Conservation (phyloP, 2,329 filamentous ascomycete genomes). For the Sclerotinia glacialis region DNA sequence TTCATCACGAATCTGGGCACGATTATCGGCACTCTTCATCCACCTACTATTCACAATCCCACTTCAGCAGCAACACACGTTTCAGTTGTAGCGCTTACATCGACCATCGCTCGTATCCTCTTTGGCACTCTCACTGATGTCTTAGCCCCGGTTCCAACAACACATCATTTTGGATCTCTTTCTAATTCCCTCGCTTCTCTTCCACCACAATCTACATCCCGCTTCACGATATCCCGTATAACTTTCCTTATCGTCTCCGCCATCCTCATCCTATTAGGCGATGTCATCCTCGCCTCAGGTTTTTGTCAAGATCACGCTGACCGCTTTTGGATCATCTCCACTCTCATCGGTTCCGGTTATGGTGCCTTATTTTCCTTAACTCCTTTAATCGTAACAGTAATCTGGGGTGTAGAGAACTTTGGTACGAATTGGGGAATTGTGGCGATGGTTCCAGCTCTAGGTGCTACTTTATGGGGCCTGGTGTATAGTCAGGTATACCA, state of each 20-base stretch:
- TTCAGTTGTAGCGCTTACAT: conserved; percentile 85
- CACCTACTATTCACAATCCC: conserved; percentile 53
- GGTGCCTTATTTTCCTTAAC: conserved; percentile 86
- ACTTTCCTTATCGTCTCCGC: conserved; percentile 75
- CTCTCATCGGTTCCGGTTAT: conserved; percentile 84
- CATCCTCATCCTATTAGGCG: conserved; percentile 69
- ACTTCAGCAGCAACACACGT: conserved; percentile 77
- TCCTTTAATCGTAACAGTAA: conserved; percentile 90
- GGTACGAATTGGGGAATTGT: conserved; percentile 97
- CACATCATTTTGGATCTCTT: conserved; percentile 33
- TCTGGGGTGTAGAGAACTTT: conserved; percentile 98
- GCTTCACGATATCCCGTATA: conserved; percentile 70
- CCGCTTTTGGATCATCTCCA: conserved; percentile 82
- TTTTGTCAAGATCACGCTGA: conserved; percentile 69
- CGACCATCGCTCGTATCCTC: conserved; percentile 83
- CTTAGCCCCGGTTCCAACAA: conserved; percentile 62
- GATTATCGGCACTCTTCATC: conserved; percentile 81
- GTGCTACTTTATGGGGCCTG: conserved; percentile 84
- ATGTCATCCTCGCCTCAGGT: conserved; percentile 75
- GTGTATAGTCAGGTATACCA: conserved; percentile 85
- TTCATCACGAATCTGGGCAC: conserved; percentile 98
- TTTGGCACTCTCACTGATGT: conserved; percentile 87
- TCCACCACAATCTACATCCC: conserved; percentile 38
- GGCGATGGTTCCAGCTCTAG: conserved; percentile 83
- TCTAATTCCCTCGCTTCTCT: conserved; percentile 40